Evolutionary conservation across 2,329 filamentous ascomycete species (phyloP).

Genomic region (Stachybotrys chlorohalonatus): DNA sequence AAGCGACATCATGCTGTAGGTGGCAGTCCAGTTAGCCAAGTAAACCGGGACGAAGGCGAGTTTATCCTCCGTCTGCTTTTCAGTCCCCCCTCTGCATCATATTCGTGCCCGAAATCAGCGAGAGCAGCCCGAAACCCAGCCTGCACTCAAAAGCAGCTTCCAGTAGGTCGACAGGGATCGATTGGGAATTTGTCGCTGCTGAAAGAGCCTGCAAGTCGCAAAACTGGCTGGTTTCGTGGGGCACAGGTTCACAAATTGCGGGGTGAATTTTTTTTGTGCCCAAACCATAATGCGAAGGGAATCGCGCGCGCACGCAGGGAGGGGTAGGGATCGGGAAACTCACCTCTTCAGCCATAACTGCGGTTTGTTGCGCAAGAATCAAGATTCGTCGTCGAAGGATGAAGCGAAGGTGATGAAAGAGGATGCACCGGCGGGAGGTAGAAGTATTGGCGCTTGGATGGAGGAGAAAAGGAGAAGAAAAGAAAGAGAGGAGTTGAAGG

Average conservation of each 20-base stretch:
- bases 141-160: neutral
- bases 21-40: neutral
- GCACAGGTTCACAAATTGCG: constrained; percentile 31
- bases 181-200: constrained; percentile 3
- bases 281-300: constrained; percentile 14
- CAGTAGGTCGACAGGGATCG: neutral
- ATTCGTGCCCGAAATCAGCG: neutral
- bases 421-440: constrained; percentile 10
- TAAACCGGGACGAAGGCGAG: neutral
- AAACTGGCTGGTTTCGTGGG: constrained; percentile 18
- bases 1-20: constrained; percentile 57
- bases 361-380: constrained; percentile 32
- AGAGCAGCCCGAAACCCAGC: neutral
- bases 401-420: constrained; percentile 8
- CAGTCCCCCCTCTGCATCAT: neutral
- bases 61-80: neutral
- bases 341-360: constrained; percentile 51
- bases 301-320: neutral
- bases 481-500: constrained; percentile 16
- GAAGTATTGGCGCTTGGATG: constrained; percentile 15
- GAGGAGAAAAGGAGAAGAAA: constrained; percentile 17
- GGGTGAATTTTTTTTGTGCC: constrained; percentile 32
- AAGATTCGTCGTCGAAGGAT: constrained; percentile 13
- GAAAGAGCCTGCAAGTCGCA: constrained; percentile 2
- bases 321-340: constrained; percentile 17